Percentiles rank a stretch among this genome's conserved stretches.
Evolutionary conservation across 768 basidiomycete genomes (phyloP).

Genomic region (Terana coerulea): DNA sequence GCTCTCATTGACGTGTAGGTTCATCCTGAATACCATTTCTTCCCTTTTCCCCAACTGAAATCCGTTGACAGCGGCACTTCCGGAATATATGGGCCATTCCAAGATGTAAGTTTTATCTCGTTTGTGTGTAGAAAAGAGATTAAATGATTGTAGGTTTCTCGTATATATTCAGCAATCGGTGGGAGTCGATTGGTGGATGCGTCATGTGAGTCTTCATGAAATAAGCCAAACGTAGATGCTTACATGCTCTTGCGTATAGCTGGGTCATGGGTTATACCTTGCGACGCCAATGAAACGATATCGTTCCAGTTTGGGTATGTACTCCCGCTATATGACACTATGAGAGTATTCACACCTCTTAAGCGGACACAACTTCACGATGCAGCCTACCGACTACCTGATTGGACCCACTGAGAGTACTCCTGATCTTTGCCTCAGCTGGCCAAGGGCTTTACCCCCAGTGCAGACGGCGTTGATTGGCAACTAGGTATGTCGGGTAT

Average conservation of each 20-base stretch:
- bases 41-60: background rate
- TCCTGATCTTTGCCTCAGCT: constrained; percentile 66
- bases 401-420: constrained; percentile 65
- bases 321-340: background rate
- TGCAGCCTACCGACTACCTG: constrained; percentile 74
- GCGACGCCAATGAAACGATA: constrained; percentile 53
- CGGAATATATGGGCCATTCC: constrained; percentile 74
- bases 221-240: no score
- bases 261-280: constrained; percentile 78
- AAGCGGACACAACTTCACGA: constrained; percentile 49
- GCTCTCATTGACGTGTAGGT: constrained; percentile 74
- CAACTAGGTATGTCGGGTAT: constrained; percentile 54
- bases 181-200: constrained; percentile 65
- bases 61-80: constrained; percentile 50
- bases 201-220: constrained; percentile 31
- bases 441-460: constrained; percentile 70
- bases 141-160: constrained; percentile 49
- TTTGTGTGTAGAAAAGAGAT: background rate
- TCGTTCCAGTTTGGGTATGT: constrained; percentile 68
- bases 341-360: no score
- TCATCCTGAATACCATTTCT: background rate
- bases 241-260: no score
- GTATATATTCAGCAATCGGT: constrained; percentile 55
- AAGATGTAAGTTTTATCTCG: constrained; percentile 50
- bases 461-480: constrained; percentile 77